Conservation (phyloP, 2,329 filamentous ascomycete species). For the Grosmannia clavigera region DNA sequence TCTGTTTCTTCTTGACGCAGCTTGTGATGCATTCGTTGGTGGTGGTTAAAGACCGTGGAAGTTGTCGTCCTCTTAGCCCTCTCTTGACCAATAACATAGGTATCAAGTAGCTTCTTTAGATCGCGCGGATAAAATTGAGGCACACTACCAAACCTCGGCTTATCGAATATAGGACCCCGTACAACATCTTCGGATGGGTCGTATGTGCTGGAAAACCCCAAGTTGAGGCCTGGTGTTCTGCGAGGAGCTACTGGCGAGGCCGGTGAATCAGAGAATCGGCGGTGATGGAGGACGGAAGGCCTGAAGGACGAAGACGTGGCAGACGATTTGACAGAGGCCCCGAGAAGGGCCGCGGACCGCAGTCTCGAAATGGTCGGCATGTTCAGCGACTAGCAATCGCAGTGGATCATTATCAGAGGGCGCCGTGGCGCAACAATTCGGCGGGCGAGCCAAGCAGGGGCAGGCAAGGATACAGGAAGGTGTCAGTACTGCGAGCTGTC, state of each 20-base stretch:
- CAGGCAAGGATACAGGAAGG: not conserved
- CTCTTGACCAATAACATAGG: constrained; percentile 93
- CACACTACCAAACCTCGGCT: constrained; percentile 44
- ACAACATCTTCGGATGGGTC: constrained; percentile 40
- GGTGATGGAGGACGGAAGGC: not conserved
- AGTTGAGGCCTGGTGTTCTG: constrained; percentile 38
- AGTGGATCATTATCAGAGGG: constrained; percentile 2
- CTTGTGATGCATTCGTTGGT: constrained; percentile 71
- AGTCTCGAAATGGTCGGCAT: constrained; percentile 11
- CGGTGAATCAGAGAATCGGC: constrained; percentile 19
- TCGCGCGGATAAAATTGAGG: constrained; percentile 52
- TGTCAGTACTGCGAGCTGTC: not conserved
- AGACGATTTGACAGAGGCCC: not conserved
- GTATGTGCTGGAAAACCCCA: constrained; percentile 47
- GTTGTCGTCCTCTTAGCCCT: constrained; percentile 88
- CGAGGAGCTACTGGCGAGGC: constrained; percentile 20
- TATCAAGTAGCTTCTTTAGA: constrained; percentile 83
- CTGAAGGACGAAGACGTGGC: not conserved
- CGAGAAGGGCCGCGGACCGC: constrained; percentile 5
- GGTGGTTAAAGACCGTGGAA: constrained; percentile 92
- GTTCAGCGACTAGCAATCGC: not conserved
- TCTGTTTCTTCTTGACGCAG: constrained; percentile 64
- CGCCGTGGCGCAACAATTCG: not conserved
- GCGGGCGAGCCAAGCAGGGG: not conserved
- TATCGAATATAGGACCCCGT: constrained; percentile 48